Evolutionary conservation across 2,329 filamentous ascomycete genomes (phyloP).

Genomic region (Berkeleyomyces basicola): DNA sequence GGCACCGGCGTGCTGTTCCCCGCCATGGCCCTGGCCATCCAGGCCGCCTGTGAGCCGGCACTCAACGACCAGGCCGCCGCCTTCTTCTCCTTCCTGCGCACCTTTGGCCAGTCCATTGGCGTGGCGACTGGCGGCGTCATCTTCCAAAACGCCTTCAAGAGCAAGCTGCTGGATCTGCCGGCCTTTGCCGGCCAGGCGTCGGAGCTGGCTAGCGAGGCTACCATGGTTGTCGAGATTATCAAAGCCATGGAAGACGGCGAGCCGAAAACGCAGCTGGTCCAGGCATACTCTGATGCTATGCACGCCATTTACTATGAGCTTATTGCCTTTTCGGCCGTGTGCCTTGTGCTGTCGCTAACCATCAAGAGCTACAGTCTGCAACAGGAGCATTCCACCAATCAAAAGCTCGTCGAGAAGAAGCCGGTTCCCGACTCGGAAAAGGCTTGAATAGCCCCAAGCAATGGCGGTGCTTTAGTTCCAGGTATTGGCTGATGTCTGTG

Average conservation of each 20-base stretch:
- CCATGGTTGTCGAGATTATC: slow-evolving; percentile 41
- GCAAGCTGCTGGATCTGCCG: slow-evolving; percentile 31
- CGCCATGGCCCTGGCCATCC: slow-evolving; percentile 43
- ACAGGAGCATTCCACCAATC: slow-evolving; percentile 20
- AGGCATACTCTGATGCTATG: slow-evolving; percentile 22
- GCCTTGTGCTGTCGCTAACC: slow-evolving; percentile 20
- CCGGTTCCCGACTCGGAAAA: neutral
- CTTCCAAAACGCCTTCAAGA: slow-evolving; percentile 49
- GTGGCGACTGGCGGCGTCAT: slow-evolving; percentile 38
- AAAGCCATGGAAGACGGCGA: slow-evolving; percentile 28
- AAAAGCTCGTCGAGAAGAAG: slow-evolving; percentile 8
- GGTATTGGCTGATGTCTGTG: slow-evolving; percentile 24
- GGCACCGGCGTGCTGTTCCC: slow-evolving; percentile 51
- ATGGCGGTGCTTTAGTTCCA: slow-evolving; percentile 23
- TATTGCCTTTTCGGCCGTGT: slow-evolving; percentile 19
- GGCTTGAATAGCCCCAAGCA: neutral
- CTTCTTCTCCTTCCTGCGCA: slow-evolving; percentile 43
- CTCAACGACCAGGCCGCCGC: slow-evolving; percentile 40
- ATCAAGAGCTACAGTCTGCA: slow-evolving; percentile 20
- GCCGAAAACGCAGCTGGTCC: slow-evolving; percentile 18
- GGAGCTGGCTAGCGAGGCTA: slow-evolving; percentile 39
- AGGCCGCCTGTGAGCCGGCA: slow-evolving; percentile 35
- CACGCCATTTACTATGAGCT: slow-evolving; percentile 21
- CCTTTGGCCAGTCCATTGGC: slow-evolving; percentile 19
- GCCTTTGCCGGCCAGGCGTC: slow-evolving; percentile 26